Evolutionary conservation across 306 rosid species (phyloP).

Genomic region (Prosopis cineraria): DNA sequence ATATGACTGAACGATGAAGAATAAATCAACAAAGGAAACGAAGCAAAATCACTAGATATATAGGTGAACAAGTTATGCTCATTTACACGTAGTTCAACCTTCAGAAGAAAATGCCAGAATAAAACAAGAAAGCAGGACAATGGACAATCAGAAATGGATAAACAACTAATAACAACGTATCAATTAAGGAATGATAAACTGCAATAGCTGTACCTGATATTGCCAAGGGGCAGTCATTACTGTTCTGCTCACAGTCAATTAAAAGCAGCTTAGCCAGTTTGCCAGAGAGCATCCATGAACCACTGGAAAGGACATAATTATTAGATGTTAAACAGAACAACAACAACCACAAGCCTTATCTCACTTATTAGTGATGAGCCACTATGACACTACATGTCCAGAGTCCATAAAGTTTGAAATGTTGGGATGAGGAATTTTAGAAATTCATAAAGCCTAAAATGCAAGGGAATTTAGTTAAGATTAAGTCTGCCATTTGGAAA

Average conservation of each 20-base stretch:
- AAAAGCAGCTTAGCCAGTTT: constrained; percentile 78
- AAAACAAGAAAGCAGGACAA: constrained; percentile 15
- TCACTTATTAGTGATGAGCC: not conserved
- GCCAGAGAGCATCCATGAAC: constrained; percentile 87
- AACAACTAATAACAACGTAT: constrained; percentile 8
- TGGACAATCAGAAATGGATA: constrained; percentile 17
- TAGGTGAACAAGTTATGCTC: not conserved
- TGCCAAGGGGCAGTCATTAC: constrained; percentile 62
- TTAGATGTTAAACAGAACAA: too few relatives aligned
- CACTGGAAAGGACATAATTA: constrained; percentile 51
- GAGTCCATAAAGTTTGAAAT: not conserved
- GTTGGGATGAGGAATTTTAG: not conserved
- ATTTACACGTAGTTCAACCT: not conserved
- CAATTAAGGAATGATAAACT: constrained; percentile 13
- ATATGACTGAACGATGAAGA: not conserved
- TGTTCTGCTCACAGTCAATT: constrained; percentile 82
- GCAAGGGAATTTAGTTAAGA: not conserved
- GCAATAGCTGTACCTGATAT: constrained; percentile 59
- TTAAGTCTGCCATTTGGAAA: not conserved
- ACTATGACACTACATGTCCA: constrained; percentile 1
- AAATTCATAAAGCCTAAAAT: not conserved
- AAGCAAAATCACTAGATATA: not conserved
- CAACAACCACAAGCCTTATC: too few relatives aligned
- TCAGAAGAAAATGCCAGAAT: constrained; percentile 2
- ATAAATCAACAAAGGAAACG: constrained; percentile 5